These are phyloP conservation scores for Geranomyces variabilis DNA, from an alignment of 192 early-diverging fungal species.

Conservation along the genomic window DNA sequence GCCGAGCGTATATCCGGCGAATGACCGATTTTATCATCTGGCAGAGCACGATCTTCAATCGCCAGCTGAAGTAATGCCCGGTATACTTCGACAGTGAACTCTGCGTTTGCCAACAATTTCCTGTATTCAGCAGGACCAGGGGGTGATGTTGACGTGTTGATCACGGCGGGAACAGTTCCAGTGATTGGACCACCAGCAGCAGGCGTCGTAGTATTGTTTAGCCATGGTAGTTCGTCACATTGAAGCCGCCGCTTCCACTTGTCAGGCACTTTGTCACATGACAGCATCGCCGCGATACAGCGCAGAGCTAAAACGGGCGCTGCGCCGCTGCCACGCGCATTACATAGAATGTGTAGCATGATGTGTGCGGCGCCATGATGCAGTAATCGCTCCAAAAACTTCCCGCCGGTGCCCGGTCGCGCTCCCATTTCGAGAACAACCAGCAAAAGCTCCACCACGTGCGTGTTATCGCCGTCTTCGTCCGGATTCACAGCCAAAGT, in stretches of 20 bases:
- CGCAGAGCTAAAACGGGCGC: slow-evolving; percentile 24
- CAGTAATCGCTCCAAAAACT: slow-evolving; percentile 19
- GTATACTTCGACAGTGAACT: slow-evolving; percentile 27
- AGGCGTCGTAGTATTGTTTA: slow-evolving; percentile 5
- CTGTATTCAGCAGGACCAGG: slow-evolving; percentile 12
- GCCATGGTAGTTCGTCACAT: slow-evolving; percentile 36
- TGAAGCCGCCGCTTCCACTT: slow-evolving; percentile 41
- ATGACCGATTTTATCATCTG: no score
- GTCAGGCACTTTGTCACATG: slow-evolving; percentile 34
- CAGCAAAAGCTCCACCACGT: slow-evolving; percentile 6
- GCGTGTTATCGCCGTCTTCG: slow-evolving; percentile 4
- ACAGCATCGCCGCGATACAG: background rate
- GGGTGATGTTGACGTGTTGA: background rate
- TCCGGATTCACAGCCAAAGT: background rate
- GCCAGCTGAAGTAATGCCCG: slow-evolving; percentile 41
- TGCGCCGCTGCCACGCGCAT: background rate
- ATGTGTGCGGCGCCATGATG: slow-evolving; percentile 17
- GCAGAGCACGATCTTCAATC: slow-evolving; percentile 37
- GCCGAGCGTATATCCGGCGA: slow-evolving; percentile 29
- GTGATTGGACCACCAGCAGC: background rate
- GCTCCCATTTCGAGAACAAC: slow-evolving; percentile 12
- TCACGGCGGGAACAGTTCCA: background rate
- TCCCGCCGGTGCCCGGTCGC: background rate
- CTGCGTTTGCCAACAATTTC: slow-evolving; percentile 2
- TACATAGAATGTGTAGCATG: slow-evolving; percentile 2